These are phyloP conservation scores for Fusarium continuum DNA, from an alignment of 2,329 filamentous ascomycete genomes.

Conservation along the genomic window DNA sequence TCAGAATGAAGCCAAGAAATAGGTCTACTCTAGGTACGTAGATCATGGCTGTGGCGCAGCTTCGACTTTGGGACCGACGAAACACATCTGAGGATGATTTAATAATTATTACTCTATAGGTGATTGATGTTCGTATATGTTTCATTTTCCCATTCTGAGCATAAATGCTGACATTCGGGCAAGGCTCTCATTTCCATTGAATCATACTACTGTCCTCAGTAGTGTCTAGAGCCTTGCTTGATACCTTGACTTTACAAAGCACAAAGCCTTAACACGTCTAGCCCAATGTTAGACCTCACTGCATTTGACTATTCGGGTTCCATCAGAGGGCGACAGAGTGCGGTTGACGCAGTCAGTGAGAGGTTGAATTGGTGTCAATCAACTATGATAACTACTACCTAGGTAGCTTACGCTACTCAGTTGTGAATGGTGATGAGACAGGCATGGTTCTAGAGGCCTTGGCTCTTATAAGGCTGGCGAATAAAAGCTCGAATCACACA, in stretches of 20 bases:
- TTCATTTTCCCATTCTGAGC: neutral
- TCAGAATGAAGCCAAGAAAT: conserved; percentile 22
- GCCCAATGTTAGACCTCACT: neutral
- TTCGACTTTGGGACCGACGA: neutral
- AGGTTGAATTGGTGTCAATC: neutral
- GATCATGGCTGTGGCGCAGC: conserved; percentile 23
- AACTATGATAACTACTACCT: no score
- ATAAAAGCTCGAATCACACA: neutral
- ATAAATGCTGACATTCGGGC: neutral
- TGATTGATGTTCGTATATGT: neutral
- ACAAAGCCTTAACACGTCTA: neutral
- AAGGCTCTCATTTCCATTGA: no score
- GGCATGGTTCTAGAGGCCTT: neutral
- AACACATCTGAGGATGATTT: conserved; percentile 4
- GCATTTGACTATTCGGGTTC: neutral
- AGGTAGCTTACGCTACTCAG: neutral
- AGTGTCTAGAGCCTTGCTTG: neutral
- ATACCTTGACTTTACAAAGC: neutral
- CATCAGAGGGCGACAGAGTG: neutral
- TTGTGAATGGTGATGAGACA: neutral
- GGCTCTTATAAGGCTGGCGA: neutral
- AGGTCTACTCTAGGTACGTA: conserved; percentile 3
- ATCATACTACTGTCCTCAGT: neutral
- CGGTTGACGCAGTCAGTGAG: neutral
- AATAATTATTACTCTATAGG: neutral